Evolutionary conservation across 768 basidiomycete genomes (phyloP).

Genomic region (Lactarius vividus): DNA sequence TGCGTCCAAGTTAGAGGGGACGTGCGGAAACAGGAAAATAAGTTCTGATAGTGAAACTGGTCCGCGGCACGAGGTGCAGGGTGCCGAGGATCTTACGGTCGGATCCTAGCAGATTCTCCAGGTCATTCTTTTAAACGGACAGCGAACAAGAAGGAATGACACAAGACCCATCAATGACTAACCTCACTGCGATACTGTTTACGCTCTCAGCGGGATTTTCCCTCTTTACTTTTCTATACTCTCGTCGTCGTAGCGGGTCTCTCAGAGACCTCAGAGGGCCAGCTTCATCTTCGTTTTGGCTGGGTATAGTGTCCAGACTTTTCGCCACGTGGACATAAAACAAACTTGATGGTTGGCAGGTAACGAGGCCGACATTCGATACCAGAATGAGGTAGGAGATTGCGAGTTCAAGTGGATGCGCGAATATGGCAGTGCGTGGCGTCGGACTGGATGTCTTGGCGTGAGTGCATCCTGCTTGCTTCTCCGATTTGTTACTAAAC

Average conservation of each 20-base stretch:
- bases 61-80: too few species aligned
- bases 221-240: neutral
- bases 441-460: constrained; percentile 26
- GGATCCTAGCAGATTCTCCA: too few species aligned
- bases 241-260: neutral
- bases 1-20: too few species aligned
- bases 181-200: neutral
- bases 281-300: neutral
- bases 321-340: neutral
- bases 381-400: constrained; percentile 28
- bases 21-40: too few species aligned
- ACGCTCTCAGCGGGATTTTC: neutral
- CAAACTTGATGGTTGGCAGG: neutral
- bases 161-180: neutral
- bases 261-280: neutral
- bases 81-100: too few species aligned
- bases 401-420: constrained; percentile 24
- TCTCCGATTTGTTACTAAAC: constrained; percentile 6
- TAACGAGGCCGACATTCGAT: neutral
- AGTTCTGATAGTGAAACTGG: too few species aligned
- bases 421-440: constrained; percentile 29
- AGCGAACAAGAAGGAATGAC: neutral
- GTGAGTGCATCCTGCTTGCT: constrained; percentile 19
- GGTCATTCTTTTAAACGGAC: too few species aligned
- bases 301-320: neutral